phyloP scores from a whole-genome alignment of 192 early-diverging fungal species.

The Jimgerdemannia flammicorona region DNA sequence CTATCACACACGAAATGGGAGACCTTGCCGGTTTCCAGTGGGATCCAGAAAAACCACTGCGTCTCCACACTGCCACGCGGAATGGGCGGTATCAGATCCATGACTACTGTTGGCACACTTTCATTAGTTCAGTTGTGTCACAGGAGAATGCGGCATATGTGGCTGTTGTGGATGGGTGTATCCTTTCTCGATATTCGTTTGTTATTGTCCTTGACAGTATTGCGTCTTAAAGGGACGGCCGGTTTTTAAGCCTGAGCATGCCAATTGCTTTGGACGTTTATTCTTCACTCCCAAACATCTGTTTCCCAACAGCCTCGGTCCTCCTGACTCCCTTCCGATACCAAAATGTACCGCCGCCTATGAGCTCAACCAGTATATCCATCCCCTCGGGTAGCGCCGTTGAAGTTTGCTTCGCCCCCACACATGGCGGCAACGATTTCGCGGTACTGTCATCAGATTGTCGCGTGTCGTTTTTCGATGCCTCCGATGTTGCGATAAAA shows the following conservation, averaged over 20 bases:
- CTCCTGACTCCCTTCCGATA: constrained; percentile 76
- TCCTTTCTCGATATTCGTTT: not conserved
- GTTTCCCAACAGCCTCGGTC: constrained; percentile 30
- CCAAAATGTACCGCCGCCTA: constrained; percentile 95
- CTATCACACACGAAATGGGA: constrained; percentile 19
- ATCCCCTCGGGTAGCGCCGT: constrained; percentile 37
- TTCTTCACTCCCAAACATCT: constrained; percentile 4
- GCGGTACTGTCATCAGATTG: constrained; percentile 61
- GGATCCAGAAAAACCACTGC: constrained; percentile 75
- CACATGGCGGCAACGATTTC: constrained; percentile 64
- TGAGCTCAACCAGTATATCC: constrained; percentile 49
- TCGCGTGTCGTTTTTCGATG: constrained; percentile 9
- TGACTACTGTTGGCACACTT: constrained; percentile 36
- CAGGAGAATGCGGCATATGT: constrained; percentile 51
- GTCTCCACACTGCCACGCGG: constrained; percentile 20
- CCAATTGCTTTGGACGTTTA: not conserved
- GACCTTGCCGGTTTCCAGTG: constrained; percentile 57
- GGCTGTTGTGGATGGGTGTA: constrained; percentile 74
- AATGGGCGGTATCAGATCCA: constrained; percentile 33
- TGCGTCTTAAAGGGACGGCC: too few relatives aligned
- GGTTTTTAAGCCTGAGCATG: too few relatives aligned
- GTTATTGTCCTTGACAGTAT: too few relatives aligned
- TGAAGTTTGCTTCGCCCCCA: constrained; percentile 59
- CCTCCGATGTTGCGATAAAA: constrained; percentile 16
- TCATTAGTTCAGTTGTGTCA: constrained; percentile 33